Evolutionary conservation across 371 early-diverging fungal species (phyloP), one percentile per base, ranked within the genome.

Genomic region (Mucor irregularis): DNA sequence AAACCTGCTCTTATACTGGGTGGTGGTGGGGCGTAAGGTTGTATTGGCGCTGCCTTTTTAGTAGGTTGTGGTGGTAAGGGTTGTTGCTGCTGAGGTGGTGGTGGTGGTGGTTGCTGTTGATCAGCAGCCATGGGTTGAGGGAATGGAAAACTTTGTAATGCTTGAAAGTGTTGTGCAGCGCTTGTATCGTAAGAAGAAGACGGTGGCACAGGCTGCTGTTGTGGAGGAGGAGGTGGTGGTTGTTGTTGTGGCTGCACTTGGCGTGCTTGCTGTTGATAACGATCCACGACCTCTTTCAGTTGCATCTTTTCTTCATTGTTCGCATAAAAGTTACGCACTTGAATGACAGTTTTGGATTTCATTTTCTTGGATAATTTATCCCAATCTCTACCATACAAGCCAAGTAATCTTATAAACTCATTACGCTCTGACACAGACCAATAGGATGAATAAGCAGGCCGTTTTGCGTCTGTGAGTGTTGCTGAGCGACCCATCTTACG

Each of bases 401-500:
- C 74, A 25, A 92, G 49, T 28, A 80, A 84, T 7, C 79, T 74
- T 24, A 74, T 46, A 56, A 95, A 95, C 39, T 88, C 88, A 13
- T 74, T 71, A 25, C 86, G 83, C 61, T 95, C 96, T 4, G 82
- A 80, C 6, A 86, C 83, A 5, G 94, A 88, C 96, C 96, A 95
- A 53, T 93, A 94, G 0, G 95, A 94, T 5, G 90, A 90, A 61
- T 82, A 84, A 0, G 74, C 67, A 17, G 83, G 69, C 0, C 73
- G 74, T 39, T 73, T 81, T 9, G 55, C 40, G 1, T 58, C 62
- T 34, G 68, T 26, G 6, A 69, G 45, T 17, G 66, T 62, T 6
- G 70, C 38, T 2, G 68, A 56, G 30, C 67, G 61, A 24, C 65
- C 69, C 17, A 68, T 45, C 42, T 68, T 63, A 34, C 76, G 68